Evolutionary conservation across 1,284 basidiomycete species (phyloP).

Genomic region (Leccinum variabile): DNA sequence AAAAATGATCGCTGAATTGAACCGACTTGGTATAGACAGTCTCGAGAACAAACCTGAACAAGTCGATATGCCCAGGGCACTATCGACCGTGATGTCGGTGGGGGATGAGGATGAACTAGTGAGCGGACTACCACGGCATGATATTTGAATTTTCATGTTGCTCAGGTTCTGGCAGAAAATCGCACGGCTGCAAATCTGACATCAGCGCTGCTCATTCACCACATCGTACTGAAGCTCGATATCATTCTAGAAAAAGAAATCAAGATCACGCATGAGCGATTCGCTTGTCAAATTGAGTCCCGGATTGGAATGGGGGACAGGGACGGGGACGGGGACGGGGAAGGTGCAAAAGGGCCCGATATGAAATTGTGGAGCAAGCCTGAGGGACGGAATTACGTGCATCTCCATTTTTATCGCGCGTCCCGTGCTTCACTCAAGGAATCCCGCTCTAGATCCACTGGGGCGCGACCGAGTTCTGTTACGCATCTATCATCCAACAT

Average conservation of each 20-base stretch:
- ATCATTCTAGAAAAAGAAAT: slow-evolving; percentile 89
- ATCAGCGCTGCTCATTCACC: slow-evolving; percentile 82
- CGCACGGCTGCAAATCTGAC: slow-evolving; percentile 69
- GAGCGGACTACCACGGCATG: no score
- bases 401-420: slow-evolving; percentile 3
- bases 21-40: no score
- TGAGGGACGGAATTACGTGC: slow-evolving; percentile 59
- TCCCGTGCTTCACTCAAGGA: slow-evolving; percentile 9
- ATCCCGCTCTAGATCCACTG: slow-evolving; percentile 74
- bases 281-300: slow-evolving; percentile 76
- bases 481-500: slow-evolving; percentile 92
- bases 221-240: slow-evolving; percentile 88
- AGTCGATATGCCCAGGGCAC: no score
- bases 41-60: no score
- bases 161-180: no score
- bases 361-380: slow-evolving; percentile 84
- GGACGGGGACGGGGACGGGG: slow-evolving; percentile 50
- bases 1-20: no score
- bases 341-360: slow-evolving; percentile 74
- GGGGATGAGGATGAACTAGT: no score
- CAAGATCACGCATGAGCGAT: slow-evolving; percentile 85
- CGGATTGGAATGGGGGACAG: slow-evolving; percentile 85
- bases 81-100: no score
- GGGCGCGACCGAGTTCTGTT: slow-evolving; percentile 87
- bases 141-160: no score